A percentile compares a stretch with the other conserved stretches of the same genome.
phyloP scores from a whole-genome alignment of 2,329 filamentous ascomycete genomes.

The Beauveria sp. region DNA sequence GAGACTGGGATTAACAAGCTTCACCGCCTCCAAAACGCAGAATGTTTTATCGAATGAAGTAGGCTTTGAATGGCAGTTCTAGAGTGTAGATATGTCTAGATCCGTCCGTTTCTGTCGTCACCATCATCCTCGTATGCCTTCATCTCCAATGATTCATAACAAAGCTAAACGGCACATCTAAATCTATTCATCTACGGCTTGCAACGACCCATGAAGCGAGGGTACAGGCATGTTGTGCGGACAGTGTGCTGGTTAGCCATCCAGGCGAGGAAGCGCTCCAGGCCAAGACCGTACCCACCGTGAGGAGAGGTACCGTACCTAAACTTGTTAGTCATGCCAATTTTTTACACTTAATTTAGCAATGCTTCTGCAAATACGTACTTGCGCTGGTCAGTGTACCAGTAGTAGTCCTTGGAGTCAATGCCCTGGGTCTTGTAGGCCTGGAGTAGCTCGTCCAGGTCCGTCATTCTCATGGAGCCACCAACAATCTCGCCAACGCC shows the following conservation, averaged over 20 bases:
- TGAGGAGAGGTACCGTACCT: conserved; percentile 89
- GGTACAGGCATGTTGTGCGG: conserved; percentile 64
- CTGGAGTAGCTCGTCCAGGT: conserved; percentile 79
- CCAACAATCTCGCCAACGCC: conserved; percentile 96
- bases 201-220: conserved; percentile 73
- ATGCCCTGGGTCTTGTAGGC: conserved; percentile 86
- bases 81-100: not conserved
- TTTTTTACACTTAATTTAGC: too few species aligned
- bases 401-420: conserved; percentile 81
- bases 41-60: not conserved
- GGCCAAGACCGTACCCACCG: conserved; percentile 85
- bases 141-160: not conserved
- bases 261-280: conserved; percentile 69
- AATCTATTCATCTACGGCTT: conserved; percentile 51
- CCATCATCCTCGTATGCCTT: not conserved
- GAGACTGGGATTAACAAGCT: not conserved
- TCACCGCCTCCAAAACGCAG: not conserved
- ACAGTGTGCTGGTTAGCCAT: conserved; percentile 57
- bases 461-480: conserved; percentile 91
- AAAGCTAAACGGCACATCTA: conserved; percentile 13
- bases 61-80: not conserved
- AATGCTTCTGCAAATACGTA: conserved; percentile 37
- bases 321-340: not conserved
- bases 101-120: not conserved
- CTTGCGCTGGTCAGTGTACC: conserved; percentile 98